Conservation (phyloP, 345 rosid species). For the Populus nigra region DNA sequence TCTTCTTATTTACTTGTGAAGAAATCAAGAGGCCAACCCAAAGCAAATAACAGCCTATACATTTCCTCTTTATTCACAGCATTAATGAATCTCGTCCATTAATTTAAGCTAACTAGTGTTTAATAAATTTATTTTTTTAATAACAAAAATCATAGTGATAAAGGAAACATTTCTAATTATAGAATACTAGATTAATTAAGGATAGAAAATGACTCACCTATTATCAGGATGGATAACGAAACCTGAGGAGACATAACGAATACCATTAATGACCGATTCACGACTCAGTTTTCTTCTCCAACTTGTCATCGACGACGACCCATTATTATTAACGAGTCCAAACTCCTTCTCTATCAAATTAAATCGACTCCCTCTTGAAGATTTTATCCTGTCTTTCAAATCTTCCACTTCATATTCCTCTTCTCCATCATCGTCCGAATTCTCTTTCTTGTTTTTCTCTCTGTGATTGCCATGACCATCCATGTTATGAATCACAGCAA, state of each 20-base stretch:
- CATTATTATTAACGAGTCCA: slow-evolving; percentile 20
- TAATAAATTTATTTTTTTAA: background rate
- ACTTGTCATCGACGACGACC: slow-evolving; percentile 5
- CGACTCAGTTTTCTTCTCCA: slow-evolving; percentile 34
- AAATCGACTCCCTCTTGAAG: slow-evolving; percentile 47
- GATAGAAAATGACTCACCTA: slow-evolving; percentile 40
- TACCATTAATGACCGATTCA: slow-evolving; percentile 39
- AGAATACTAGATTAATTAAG: background rate
- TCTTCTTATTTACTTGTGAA: no score
- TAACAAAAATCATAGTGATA: background rate
- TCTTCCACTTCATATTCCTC: slow-evolving; percentile 43
- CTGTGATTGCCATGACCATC: background rate
- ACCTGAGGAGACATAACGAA: slow-evolving; percentile 55
- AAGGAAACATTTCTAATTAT: background rate
- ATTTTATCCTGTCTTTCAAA: slow-evolving; percentile 37
- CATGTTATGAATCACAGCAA: background rate
- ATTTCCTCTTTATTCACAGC: no score
- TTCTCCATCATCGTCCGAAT: background rate
- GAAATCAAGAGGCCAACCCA: no score
- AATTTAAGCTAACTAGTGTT: no score
- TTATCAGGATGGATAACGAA: slow-evolving; percentile 69
- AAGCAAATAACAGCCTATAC: no score
- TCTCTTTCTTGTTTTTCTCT: background rate
- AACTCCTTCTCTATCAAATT: slow-evolving; percentile 45
- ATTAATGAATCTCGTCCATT: no score